Evolutionary conservation across 306 rosid genomes (phyloP), one percentile per base, ranked within the genome.

Genomic region (Fragaria ananassa): DNA sequence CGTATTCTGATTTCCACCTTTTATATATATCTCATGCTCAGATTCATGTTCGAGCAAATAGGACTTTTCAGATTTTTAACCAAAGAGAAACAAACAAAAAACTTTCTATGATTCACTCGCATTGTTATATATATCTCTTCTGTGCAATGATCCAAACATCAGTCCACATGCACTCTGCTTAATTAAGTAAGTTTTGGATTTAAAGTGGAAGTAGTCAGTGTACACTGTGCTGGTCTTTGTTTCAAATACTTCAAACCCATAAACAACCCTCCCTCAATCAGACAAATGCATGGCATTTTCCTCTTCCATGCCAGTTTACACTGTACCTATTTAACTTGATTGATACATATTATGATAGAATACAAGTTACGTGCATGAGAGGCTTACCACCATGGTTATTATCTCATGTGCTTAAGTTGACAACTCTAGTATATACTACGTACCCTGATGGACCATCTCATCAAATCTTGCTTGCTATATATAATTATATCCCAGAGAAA

Each of bases 251-350:
- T 1, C 58, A 53, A 49, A 53, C 25, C 58, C 3, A 53, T 53
- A 19, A 72, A 68, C 46, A 67, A 72, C 27, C 27, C 27, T 27
- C 27, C 27, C 27, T 27, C 1, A 27, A 27, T 27, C 27, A 27
- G 27, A 27, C 27, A 27, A 27, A 27, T 27, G 1, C 27, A 1
- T 27, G 27, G 27, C 80, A 81, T 47, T 85, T 70, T 72, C 72
- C 79, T 1, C 4, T 17, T 13, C 18, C 27, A 27, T 27, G 27
- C 27, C 21, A 41, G 78, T 1, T 35, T 11, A 29, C 41, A 2
- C 3, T 44, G 10, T 19, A 66, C 72, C 65, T 17, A 47, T 11
- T 45, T 45, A 2, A 12, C 6, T 13, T 31, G 74, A 25, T 29
- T 70, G 46, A 70, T 23, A 70, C 10, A 18, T 31, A 27, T 46